phyloP scores from a whole-genome alignment of 2,329 filamentous ascomycete genomes.

The Corinectria fuckeliana region DNA sequence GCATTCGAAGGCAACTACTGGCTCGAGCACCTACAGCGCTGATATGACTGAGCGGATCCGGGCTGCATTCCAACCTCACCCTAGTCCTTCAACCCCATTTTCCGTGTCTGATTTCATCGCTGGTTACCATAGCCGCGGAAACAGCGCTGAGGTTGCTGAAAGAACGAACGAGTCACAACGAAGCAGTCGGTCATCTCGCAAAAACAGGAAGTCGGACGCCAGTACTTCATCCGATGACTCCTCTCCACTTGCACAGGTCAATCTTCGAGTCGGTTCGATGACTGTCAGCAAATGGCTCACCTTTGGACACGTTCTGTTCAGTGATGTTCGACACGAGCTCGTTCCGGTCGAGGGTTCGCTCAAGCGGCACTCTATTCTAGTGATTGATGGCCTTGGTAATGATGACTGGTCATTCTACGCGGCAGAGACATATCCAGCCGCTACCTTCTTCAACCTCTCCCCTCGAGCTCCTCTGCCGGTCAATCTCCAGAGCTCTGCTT shows the following conservation, averaged over 20 bases:
- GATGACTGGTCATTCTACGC: constrained; percentile 89
- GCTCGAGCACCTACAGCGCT: constrained; percentile 60
- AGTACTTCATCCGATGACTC: constrained; percentile 62
- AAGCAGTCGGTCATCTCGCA: constrained; percentile 42
- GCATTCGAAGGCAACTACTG: constrained; percentile 44
- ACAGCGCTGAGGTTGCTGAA: constrained; percentile 24
- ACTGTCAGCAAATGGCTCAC: constrained; percentile 89
- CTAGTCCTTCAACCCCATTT: constrained; percentile 52
- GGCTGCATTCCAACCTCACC: constrained; percentile 53
- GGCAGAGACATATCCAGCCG: constrained; percentile 77
- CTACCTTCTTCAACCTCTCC: constrained; percentile 78
- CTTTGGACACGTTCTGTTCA: constrained; percentile 84
- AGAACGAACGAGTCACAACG: constrained; percentile 41
- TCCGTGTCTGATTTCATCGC: constrained; percentile 50
- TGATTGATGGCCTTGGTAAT: constrained; percentile 85
- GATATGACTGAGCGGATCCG: constrained; percentile 62
- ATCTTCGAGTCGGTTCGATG: constrained; percentile 79
- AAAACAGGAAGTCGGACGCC: constrained; percentile 49
- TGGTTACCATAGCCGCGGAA: constrained; percentile 31
- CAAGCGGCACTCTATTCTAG: constrained; percentile 69
- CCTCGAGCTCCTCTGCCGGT: constrained; percentile 59
- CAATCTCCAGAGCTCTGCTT: constrained; percentile 50
- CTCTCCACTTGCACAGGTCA: constrained; percentile 72
- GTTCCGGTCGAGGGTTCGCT: constrained; percentile 46
- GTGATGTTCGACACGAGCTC: constrained; percentile 76